A percentile compares a stretch with the other conserved stretches of the same genome.
Conservation (phyloP, 2,329 filamentous ascomycete species). For the Phyllosticta citriasiana region DNA sequence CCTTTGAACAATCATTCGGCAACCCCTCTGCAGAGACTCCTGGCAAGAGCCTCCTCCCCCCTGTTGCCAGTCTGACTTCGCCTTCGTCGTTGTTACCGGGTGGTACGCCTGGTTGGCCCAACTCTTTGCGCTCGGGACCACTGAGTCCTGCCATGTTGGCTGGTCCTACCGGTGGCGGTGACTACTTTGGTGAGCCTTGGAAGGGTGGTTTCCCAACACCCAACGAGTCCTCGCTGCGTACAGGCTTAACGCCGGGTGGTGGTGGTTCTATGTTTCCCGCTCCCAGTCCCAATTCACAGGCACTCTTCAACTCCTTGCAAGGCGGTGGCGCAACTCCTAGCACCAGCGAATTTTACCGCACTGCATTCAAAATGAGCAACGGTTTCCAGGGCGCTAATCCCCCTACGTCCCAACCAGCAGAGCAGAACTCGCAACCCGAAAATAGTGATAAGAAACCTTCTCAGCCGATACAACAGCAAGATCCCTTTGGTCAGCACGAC, state of each 20-base stretch:
- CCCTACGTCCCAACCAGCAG: slow-evolving; percentile 35
- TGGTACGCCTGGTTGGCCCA: slow-evolving; percentile 63
- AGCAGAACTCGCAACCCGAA: slow-evolving; percentile 37
- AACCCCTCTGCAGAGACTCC: slow-evolving; percentile 64
- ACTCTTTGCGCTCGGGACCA: slow-evolving; percentile 82
- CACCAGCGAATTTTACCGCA: slow-evolving; percentile 89
- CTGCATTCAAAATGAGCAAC: slow-evolving; percentile 57
- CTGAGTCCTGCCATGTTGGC: slow-evolving; percentile 96
- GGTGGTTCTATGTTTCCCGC: slow-evolving; percentile 96
- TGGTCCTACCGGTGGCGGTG: slow-evolving; percentile 58
- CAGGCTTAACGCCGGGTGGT: slow-evolving; percentile 85
- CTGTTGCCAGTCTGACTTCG: slow-evolving; percentile 83
- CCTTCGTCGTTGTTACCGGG: slow-evolving; percentile 64
- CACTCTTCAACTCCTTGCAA: slow-evolving; percentile 67
- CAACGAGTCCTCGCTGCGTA: slow-evolving; percentile 88
- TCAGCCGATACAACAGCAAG: slow-evolving; percentile 33
- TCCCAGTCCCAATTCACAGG: slow-evolving; percentile 77
- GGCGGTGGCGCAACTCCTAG: slow-evolving; percentile 78
- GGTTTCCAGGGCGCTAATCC: slow-evolving; percentile 29
- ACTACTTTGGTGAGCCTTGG: slow-evolving; percentile 83
- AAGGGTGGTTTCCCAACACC: slow-evolving; percentile 84
- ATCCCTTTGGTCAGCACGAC: slow-evolving; percentile 78
- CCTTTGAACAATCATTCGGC: slow-evolving; percentile 91
- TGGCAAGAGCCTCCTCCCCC: slow-evolving; percentile 68
- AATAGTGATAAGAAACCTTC: slow-evolving; percentile 42